phyloP scores from a whole-genome alignment of 2,329 filamentous ascomycete genomes.

The Cladosporium colombiae region DNA sequence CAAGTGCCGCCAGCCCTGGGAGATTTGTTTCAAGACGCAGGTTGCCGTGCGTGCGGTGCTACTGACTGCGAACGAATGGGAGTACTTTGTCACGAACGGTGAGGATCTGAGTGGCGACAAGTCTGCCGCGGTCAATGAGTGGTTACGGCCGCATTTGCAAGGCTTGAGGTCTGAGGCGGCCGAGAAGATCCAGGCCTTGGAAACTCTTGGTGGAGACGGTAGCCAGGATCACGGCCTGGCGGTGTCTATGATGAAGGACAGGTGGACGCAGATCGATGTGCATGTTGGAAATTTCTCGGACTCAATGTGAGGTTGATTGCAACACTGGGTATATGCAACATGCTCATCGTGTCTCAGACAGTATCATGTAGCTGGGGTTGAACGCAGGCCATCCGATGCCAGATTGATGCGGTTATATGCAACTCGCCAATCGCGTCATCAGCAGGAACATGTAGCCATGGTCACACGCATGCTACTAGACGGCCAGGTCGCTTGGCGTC shows the following conservation, averaged over 20 bases:
- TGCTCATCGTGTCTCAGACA: neutral
- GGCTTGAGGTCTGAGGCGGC: constrained; percentile 23
- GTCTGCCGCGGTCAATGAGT: constrained; percentile 28
- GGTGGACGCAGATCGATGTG: constrained; percentile 43
- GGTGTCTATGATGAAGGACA: constrained; percentile 24
- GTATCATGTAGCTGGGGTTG: neutral
- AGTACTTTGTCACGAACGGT: constrained; percentile 40
- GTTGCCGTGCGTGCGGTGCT: constrained; percentile 42
- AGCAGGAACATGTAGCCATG: neutral
- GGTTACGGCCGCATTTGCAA: constrained; percentile 28
- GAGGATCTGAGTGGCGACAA: constrained; percentile 36
- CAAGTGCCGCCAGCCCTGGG: constrained; percentile 22
- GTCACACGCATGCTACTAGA: neutral
- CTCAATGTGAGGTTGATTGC: neutral
- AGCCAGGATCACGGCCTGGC: constrained; percentile 22
- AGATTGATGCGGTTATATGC: neutral
- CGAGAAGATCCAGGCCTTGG: constrained; percentile 25
- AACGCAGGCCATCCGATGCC: neutral
- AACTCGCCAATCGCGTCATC: neutral
- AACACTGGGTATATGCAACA: neutral
- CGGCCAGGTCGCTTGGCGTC: neutral
- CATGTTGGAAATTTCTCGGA: constrained; percentile 2
- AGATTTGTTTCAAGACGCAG: constrained; percentile 48
- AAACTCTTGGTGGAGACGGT: constrained; percentile 18
- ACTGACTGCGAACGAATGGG: constrained; percentile 41